Percentiles rank a stretch among this genome's conserved stretches.
Evolutionary conservation across 1,139 yeast species (phyloP).

Genomic region (Zygotorulaspora mrakii): DNA sequence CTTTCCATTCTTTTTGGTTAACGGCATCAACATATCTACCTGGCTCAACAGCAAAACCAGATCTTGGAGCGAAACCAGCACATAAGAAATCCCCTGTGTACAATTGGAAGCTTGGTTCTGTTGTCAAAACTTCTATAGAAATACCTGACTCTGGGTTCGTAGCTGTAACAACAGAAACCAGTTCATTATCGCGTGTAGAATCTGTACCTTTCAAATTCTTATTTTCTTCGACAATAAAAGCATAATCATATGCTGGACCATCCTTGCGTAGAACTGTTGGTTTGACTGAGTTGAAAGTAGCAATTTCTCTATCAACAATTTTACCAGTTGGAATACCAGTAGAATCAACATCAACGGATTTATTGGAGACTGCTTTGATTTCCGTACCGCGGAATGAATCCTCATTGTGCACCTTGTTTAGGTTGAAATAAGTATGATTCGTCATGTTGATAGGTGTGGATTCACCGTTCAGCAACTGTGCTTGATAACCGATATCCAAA

Average conservation of each 20-base stretch:
- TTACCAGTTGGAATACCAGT: conserved; percentile 52
- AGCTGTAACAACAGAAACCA: conserved; percentile 45
- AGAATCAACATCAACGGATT: conserved; percentile 42
- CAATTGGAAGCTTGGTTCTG: conserved; percentile 68
- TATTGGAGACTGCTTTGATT: conserved; percentile 33
- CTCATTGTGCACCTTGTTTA: conserved; percentile 32
- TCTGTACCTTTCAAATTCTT: conserved; percentile 42
- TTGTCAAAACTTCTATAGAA: conserved; percentile 46
- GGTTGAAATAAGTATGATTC: conserved; percentile 60
- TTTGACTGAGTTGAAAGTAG: conserved; percentile 20
- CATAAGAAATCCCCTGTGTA: conserved; percentile 58
- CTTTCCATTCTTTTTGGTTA: conserved; percentile 46
- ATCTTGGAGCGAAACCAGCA: conserved; percentile 41
- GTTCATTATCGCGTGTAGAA: conserved; percentile 36
- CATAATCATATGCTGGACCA: conserved; percentile 46
- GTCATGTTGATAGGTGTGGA: conserved; percentile 57
- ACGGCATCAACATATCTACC: conserved; percentile 58
- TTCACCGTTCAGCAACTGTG: conserved; percentile 40
- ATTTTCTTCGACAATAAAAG: conserved; percentile 46
- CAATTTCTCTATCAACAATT: conserved; percentile 33
- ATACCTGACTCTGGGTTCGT: conserved; percentile 46
- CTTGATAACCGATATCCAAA: conserved; percentile 47
- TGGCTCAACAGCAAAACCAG: conserved; percentile 65
- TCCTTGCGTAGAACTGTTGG: conserved; percentile 20
- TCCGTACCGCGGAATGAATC: conserved; percentile 29